Evolutionary conservation across 352 stramenopile species (phyloP).

Genomic region (Phytopythium sindhum): DNA sequence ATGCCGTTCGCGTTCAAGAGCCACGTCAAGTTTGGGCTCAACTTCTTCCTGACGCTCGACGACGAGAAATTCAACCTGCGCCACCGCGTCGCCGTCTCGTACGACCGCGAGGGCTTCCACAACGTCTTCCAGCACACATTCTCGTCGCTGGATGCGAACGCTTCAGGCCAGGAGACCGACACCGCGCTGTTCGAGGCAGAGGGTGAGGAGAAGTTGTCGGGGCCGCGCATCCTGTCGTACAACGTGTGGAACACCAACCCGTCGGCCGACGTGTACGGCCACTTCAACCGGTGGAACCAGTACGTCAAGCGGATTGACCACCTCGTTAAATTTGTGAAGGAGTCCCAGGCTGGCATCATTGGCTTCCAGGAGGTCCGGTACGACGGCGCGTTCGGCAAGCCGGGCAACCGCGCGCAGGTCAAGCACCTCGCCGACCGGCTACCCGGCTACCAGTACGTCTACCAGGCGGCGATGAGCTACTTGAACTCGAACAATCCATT

Average conservation of each 20-base stretch:
- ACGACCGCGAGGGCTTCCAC: slow-evolving; percentile 69
- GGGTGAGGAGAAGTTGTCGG: background rate
- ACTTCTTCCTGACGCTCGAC: slow-evolving; percentile 67
- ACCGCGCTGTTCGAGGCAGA: slow-evolving; percentile 11
- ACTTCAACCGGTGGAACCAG: slow-evolving; percentile 50
- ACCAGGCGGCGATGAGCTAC: slow-evolving; percentile 86
- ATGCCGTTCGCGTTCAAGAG: slow-evolving; percentile 47
- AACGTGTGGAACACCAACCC: slow-evolving; percentile 91
- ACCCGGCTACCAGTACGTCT: slow-evolving; percentile 78
- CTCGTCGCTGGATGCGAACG: slow-evolving; percentile 15
- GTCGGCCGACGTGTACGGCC: slow-evolving; percentile 59
- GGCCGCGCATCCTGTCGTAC: slow-evolving; percentile 76
- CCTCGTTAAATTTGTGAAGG: slow-evolving; percentile 49
- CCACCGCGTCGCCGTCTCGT: slow-evolving; percentile 59
- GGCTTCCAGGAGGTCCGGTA: slow-evolving; percentile 87
- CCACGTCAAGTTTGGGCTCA: slow-evolving; percentile 66
- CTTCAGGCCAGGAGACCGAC: slow-evolving; percentile 12
- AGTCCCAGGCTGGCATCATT: slow-evolving; percentile 62
- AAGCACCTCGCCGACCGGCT: slow-evolving; percentile 66
- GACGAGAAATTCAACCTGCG: slow-evolving; percentile 47
- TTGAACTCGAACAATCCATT: slow-evolving; percentile 49
- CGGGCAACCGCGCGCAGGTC: slow-evolving; percentile 67
- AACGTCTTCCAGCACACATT: slow-evolving; percentile 78
- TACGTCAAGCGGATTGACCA: slow-evolving; percentile 79
- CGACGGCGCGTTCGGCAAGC: slow-evolving; percentile 66